Percentiles rank a stretch among this genome's conserved stretches.
phyloP scores from a whole-genome alignment of 2,329 filamentous ascomycete species.

The Verticillium klebahnii region DNA sequence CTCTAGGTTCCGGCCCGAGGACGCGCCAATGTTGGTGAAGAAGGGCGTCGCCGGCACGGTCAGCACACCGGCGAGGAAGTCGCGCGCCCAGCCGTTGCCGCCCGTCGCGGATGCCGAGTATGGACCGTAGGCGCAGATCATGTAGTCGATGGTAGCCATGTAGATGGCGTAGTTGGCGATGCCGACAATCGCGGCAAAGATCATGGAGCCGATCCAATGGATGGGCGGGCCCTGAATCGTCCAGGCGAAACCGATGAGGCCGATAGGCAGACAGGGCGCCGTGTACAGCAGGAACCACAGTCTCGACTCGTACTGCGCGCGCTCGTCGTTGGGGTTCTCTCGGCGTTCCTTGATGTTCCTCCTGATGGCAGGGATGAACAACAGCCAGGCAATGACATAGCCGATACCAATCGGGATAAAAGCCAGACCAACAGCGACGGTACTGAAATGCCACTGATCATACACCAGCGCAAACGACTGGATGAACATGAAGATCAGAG shows the following conservation, averaged over 20 bases:
- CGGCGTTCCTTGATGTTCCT: conserved; percentile 47
- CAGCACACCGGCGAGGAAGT: conserved; percentile 68
- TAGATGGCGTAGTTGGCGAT: conserved; percentile 73
- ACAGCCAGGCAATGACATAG: conserved; percentile 57
- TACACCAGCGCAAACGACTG: conserved; percentile 68
- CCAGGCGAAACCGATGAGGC: conserved; percentile 67
- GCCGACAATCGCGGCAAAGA: conserved; percentile 62
- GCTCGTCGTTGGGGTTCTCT: conserved; percentile 47
- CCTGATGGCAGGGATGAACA: conserved; percentile 53
- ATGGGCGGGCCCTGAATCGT: conserved; percentile 58
- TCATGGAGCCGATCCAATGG: conserved; percentile 64
- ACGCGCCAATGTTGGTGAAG: conserved; percentile 50
- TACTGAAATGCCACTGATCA: conserved; percentile 59
- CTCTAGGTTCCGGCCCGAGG: conserved; percentile 45
- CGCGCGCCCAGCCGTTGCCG: conserved; percentile 69
- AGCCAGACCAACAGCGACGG: conserved; percentile 51
- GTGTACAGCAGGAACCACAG: conserved; percentile 62
- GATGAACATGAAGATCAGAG: conserved; percentile 74
- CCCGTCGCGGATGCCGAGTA: conserved; percentile 72
- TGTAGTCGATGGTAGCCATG: conserved; percentile 75
- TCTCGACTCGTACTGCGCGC: conserved; percentile 65
- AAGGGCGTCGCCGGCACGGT: conserved; percentile 64
- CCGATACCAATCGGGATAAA: conserved; percentile 65
- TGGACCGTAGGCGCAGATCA: conserved; percentile 68
- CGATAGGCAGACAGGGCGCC: conserved; percentile 57